Evolutionary conservation across 2,329 filamentous ascomycete genomes (phyloP), one percentile per base, ranked within the genome.

Genomic region (Tolypocladium guangdongense): DNA sequence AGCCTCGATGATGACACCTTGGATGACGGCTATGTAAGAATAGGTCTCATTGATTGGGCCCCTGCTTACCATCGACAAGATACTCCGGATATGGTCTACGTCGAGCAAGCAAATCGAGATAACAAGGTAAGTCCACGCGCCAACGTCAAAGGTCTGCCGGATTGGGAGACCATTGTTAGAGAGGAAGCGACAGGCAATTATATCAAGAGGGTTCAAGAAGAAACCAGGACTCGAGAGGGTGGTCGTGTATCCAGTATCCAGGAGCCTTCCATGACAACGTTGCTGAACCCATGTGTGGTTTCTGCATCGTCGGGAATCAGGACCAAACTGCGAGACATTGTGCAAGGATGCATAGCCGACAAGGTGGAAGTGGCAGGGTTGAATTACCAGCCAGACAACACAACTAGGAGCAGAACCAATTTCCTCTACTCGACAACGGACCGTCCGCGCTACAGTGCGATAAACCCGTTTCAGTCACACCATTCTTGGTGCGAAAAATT

Each of bases 21-120:
- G 10, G 55, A 56, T 51, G 30, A 56, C n/a, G 39, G 55, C 30
- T 56, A 56, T 45, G 27, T 56, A 38, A 54, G 39, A 36, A 50
- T 27, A 22, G 53, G 45, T 6, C 16, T 11, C 11, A 32, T 32
- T 1, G 24, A 12, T 45, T 6, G 22, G 27, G 22, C 1, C 12
- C 27, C 12, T 45, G 41, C 41, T 45, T 22, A 45, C 22, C 20
- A 22, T 10, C 2, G 41, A 45, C 41, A 45, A 49, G 46, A 49
- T 49, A 4, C 46, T 49, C 12, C 46, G 36, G 18, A 49, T 49
- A 49, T 49, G 27, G 46, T 49, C 5, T 49, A 53, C 39, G 43
- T 53, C 38, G 47, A 22, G 36, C 14, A 53, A 43, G 39, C 46
- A 22, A 48, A n/a, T 39, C 36, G 47, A 41, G 43, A 24, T 10